These are phyloP conservation scores for Talaromyces sp. DNA, from an alignment of 2,329 filamentous ascomycete genomes.

Conservation along the genomic window DNA sequence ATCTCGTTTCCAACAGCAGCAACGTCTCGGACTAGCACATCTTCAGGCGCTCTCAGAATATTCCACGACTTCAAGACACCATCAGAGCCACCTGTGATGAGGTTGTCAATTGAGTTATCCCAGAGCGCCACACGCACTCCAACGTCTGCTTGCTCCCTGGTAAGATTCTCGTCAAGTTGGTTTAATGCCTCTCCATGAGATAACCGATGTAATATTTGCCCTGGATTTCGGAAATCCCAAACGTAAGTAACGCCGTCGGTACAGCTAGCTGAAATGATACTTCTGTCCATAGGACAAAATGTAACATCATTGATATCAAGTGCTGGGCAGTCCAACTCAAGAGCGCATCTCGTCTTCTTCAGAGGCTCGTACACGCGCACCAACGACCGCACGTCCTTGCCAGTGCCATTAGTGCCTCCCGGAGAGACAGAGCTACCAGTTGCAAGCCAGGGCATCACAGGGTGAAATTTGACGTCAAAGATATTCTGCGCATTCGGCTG, in stretches of 20 bases:
- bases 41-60: conserved; percentile 46
- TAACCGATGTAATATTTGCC: conserved; percentile 45
- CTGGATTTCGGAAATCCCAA: conserved; percentile 52
- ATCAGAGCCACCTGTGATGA: conserved; percentile 59
- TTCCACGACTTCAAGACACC: conserved; percentile 58
- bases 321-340: conserved; percentile 53
- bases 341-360: conserved; percentile 25
- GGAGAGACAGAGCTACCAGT: conserved; percentile 44
- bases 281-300: conserved; percentile 41
- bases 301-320: conserved; percentile 58
- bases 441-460: conserved; percentile 45
- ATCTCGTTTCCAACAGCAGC: conserved; percentile 48
- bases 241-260: conserved; percentile 57
- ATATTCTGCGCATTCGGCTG: conserved; percentile 48
- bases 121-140: conserved; percentile 56
- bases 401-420: conserved; percentile 19
- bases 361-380: conserved; percentile 50
- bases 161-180: conserved; percentile 34
- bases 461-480: conserved; percentile 57
- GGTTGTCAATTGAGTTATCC: conserved; percentile 46
- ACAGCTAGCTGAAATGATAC: conserved; percentile 54
- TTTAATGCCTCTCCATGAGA: conserved; percentile 48
- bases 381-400: conserved; percentile 40
- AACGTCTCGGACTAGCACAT: conserved; percentile 49
- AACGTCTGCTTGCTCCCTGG: conserved; percentile 50